phyloP scores from a whole-genome alignment of 208 protist species.

The Acanthamoeba lenticulata region DNA sequence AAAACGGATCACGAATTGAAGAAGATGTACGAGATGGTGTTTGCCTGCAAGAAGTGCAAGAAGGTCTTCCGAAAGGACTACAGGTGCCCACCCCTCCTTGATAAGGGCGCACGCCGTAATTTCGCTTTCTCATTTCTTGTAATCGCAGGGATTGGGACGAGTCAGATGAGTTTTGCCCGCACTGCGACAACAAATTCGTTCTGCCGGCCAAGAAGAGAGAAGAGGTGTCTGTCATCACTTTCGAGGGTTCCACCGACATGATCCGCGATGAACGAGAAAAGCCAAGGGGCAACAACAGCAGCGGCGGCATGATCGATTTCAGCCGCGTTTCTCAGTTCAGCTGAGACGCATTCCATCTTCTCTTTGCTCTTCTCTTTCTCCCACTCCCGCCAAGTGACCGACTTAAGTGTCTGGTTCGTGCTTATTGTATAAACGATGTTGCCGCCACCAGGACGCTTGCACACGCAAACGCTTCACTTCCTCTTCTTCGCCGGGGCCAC shows the following conservation, averaged over 20 bases:
- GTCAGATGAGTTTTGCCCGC: conserved; percentile 85
- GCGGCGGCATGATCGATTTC: neutral
- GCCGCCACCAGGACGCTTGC: neutral
- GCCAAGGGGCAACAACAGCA: neutral
- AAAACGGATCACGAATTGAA: conserved; percentile 76
- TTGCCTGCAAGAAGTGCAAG: conserved; percentile 88
- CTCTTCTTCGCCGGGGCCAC: neutral
- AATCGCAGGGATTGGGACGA: conserved; percentile 80
- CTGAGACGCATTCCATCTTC: neutral
- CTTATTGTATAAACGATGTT: neutral
- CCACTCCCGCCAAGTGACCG: neutral
- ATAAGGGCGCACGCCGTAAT: neutral
- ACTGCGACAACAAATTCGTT: conserved; percentile 84
- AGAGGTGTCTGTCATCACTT: conserved; percentile 5
- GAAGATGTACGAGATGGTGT: conserved; percentile 79
- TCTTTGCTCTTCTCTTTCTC: neutral
- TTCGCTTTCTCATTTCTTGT: neutral
- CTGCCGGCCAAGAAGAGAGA: conserved; percentile 72
- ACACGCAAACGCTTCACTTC: neutral
- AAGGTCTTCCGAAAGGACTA: conserved; percentile 86
- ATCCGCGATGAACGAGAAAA: conserved; percentile 47
- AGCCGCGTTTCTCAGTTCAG: neutral
- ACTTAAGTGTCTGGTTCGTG: neutral
- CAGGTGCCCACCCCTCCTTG: neutral
- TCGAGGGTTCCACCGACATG: conserved; percentile 46